Percentiles rank a stretch among this genome's conserved stretches.
phyloP scores from a whole-genome alignment of 768 basidiomycete species.

The Agaricus blazei region DNA sequence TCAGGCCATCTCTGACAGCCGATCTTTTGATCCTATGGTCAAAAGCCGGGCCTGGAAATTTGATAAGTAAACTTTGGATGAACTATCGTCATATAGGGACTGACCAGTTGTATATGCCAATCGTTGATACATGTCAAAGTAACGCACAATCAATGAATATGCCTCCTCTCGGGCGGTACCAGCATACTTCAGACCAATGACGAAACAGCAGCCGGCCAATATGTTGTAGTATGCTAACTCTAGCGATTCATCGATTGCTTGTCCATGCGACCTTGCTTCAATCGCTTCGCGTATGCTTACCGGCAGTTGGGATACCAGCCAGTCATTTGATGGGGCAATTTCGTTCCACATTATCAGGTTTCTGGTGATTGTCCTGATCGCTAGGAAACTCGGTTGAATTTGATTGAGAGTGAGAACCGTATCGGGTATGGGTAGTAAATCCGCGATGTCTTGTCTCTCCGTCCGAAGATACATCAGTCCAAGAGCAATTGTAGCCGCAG shows the following conservation, averaged over 20 bases:
- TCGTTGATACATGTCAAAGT: constrained; percentile 76
- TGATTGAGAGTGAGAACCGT: constrained; percentile 75
- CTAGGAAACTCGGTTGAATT: constrained; percentile 83
- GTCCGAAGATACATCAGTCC: constrained; percentile 93
- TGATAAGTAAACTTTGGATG: neutral
- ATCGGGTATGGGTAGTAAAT: constrained; percentile 78
- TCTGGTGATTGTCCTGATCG: constrained; percentile 74
- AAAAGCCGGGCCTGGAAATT: constrained; percentile 61
- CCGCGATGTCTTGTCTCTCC: constrained; percentile 78
- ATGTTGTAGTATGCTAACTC: constrained; percentile 93
- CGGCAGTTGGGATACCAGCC: constrained; percentile 73
- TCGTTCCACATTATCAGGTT: constrained; percentile 84
- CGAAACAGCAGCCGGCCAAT: constrained; percentile 87
- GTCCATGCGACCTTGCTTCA: constrained; percentile 43
- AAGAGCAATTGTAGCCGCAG: constrained; percentile 85
- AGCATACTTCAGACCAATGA: constrained; percentile 87
- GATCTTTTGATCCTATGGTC: constrained; percentile 87
- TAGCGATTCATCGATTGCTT: constrained; percentile 58
- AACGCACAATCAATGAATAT: constrained; percentile 73
- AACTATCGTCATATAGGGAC: constrained; percentile 16
- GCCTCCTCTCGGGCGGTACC: constrained; percentile 92
- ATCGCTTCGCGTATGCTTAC: constrained; percentile 54
- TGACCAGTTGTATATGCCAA: constrained; percentile 64
- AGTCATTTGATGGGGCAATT: constrained; percentile 66
- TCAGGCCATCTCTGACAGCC: constrained; percentile 83